A percentile compares a stretch with the other conserved stretches of the same genome.
Conservation (phyloP, 192 early-diverging fungal genomes). For the Backusella sp. region DNA sequence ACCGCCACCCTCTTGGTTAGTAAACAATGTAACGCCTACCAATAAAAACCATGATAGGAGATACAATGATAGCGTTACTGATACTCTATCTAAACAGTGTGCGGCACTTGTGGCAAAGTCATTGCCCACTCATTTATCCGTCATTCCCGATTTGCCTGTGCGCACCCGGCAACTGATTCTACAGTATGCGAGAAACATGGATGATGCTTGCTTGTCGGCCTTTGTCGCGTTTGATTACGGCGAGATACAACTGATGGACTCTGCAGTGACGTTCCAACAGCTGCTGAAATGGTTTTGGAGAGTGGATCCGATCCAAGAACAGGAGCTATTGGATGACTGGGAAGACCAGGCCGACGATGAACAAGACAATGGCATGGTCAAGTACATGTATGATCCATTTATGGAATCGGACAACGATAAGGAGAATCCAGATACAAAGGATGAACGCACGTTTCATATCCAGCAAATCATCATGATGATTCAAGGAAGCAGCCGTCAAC, state of each 20-base stretch:
- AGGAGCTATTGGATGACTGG: not conserved
- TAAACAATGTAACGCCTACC: not conserved
- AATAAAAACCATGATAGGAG: not conserved
- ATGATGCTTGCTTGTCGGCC: not conserved
- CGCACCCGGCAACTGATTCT: not conserved
- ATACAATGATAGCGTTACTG: not conserved
- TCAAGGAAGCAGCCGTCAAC: not conserved
- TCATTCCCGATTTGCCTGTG: not conserved
- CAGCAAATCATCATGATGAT: not conserved
- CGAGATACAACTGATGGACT: not conserved
- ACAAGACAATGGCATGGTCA: not conserved
- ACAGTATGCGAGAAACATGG: not conserved
- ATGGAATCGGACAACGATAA: not conserved
- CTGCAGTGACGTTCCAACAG: not conserved
- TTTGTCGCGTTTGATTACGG: not conserved
- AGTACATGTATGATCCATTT: not conserved
- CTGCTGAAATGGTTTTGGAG: not conserved
- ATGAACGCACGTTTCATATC: not conserved
- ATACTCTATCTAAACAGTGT: conserved; percentile 2
- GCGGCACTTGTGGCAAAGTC: not conserved
- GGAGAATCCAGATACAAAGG: not conserved
- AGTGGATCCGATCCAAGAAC: not conserved
- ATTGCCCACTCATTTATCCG: not conserved
- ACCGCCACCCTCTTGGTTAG: not conserved
- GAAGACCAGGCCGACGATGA: not conserved